A percentile compares a stretch with the other conserved stretches of the same genome.
phyloP scores from a whole-genome alignment of 345 rosid species.

The Microcos paniculata region DNA sequence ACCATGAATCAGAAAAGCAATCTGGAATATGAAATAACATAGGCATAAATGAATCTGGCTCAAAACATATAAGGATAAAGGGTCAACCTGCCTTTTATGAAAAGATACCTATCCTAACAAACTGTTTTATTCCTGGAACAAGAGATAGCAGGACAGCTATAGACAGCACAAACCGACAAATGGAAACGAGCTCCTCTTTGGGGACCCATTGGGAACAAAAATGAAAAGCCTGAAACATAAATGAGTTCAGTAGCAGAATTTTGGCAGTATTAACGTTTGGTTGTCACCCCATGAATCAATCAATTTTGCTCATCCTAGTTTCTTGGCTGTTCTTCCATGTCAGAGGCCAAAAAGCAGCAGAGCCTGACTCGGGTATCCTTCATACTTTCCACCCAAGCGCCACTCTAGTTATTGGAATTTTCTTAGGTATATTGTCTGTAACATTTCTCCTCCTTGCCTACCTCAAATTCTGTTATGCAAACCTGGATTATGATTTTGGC shows the following conservation, averaged over 20 bases:
- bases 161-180: slow-evolving; percentile 9
- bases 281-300: slow-evolving; percentile 17
- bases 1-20: background rate
- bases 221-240: background rate
- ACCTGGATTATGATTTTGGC: background rate
- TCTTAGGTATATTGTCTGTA: slow-evolving; percentile 26
- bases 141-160: background rate
- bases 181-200: background rate
- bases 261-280: background rate
- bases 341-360: slow-evolving; percentile 16
- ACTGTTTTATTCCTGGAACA: background rate
- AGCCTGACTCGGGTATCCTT: background rate
- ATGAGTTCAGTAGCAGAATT: background rate
- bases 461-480: slow-evolving; percentile 32
- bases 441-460: slow-evolving; percentile 34
- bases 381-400: slow-evolving; percentile 25
- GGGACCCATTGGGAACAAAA: slow-evolving; percentile 2
- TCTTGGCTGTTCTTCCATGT: slow-evolving; percentile 16
- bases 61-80: background rate
- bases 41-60: background rate
- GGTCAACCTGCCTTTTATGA: background rate
- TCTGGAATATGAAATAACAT: background rate
- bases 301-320: background rate
- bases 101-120: background rate
- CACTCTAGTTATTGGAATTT: slow-evolving; percentile 25